Conservation (phyloP, 805 yeast species). For the Barnettozyma populi region DNA sequence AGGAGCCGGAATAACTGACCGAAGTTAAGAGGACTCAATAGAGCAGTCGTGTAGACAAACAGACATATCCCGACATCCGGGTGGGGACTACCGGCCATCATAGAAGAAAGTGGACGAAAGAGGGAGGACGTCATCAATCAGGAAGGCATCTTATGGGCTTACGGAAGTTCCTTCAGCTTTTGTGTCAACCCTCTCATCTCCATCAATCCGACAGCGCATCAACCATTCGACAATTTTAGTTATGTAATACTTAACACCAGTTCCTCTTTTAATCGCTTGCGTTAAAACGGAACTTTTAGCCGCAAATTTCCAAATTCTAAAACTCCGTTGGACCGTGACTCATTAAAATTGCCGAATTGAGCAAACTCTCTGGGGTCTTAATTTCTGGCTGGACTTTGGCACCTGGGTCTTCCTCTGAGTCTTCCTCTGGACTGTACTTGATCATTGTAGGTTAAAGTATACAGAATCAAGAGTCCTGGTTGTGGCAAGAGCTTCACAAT, state of each 20-base stretch:
- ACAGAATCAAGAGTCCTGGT: not conserved
- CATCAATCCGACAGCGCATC: not conserved
- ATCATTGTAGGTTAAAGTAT: no score
- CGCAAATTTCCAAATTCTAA: not conserved
- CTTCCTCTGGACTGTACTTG: not conserved
- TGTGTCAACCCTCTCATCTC: not conserved
- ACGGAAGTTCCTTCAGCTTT: not conserved
- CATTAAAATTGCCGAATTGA: not conserved
- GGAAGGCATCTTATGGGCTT: not conserved
- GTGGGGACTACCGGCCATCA: no score
- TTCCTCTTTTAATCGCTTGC: not conserved
- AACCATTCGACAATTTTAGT: no score
- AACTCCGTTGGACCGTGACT: slow-evolving; percentile 3
- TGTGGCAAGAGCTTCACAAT: no score
- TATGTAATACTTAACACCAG: no score
- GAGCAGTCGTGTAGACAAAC: no score
- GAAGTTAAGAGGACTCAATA: no score
- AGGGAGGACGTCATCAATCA: no score
- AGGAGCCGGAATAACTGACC: no score
- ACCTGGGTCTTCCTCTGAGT: not conserved
- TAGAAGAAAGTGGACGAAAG: no score
- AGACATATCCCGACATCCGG: no score
- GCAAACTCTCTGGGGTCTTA: not conserved
- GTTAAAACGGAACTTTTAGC: not conserved
- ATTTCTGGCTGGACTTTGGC: not conserved